Conservation (phyloP, 2,329 filamentous ascomycete genomes). For the Drechslerella stenobrocha region DNA sequence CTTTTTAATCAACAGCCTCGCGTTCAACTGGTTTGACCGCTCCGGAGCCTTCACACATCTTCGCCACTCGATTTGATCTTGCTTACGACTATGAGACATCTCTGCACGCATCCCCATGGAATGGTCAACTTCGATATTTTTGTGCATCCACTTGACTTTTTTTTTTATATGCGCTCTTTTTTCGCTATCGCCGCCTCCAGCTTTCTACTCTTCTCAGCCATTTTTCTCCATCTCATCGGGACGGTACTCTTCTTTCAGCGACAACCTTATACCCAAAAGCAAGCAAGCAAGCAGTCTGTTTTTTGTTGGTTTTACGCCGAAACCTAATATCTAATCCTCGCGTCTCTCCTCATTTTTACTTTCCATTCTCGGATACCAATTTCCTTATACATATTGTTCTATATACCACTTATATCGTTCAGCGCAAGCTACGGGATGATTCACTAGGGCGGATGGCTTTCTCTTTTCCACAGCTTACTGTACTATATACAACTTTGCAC, state of each 20-base stretch:
- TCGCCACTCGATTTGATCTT: constrained; percentile 21
- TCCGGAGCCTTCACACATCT: constrained; percentile 5
- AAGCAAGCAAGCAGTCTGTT: constrained; percentile 10
- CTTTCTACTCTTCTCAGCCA: constrained; percentile 45
- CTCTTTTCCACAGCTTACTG: constrained; percentile 29
- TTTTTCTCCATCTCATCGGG: constrained; percentile 48
- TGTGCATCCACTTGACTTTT: constrained; percentile 34
- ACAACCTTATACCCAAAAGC: constrained; percentile 46
- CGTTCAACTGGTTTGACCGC: constrained; percentile 46
- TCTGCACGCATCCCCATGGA: constrained; percentile 44
- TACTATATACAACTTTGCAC: constrained; percentile 1
- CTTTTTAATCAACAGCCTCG: constrained; percentile 20
- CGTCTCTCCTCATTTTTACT: constrained; percentile 13
- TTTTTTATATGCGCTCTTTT: constrained; percentile 28
- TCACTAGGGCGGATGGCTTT: constrained; percentile 36
- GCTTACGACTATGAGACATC: constrained; percentile 43
- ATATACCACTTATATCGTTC: constrained; percentile 38
- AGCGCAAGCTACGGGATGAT: constrained; percentile 45
- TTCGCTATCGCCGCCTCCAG: constrained; percentile 23
- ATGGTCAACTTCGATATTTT: constrained; percentile 30
- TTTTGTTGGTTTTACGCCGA: constrained; percentile 8
- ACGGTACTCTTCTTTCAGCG: constrained; percentile 49
- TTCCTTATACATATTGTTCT: constrained; percentile 5
- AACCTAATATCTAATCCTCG: constrained; percentile 42
- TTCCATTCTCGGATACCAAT: constrained; percentile 24